Base-by-base conservation (phyloP, 345 rosid species). In the Bruguiera gymnorhiza region DNA sequence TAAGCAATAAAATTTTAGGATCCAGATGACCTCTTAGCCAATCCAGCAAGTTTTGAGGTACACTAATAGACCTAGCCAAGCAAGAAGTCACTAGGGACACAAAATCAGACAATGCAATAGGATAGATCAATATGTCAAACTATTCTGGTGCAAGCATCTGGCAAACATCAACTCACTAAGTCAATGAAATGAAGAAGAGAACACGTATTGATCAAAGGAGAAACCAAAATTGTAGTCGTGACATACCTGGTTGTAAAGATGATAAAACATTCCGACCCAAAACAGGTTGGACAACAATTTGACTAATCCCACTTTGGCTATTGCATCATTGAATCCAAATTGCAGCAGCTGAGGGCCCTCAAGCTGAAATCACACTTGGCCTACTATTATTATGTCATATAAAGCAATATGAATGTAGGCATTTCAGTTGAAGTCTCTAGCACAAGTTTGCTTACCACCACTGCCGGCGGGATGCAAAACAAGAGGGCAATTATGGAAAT, bases 181-280 rank as follows among this genome's bases (percentile, higher is more conserved):
- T 24, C 30, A 7, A 55, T 55, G 60, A 21, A 21, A 55, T 8
- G 30, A 10, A 3, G 11, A 27, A 0, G 10, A 9, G 29, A 55
- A 55, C 4, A 23, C 16, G 4, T 55, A 13, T 55, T 0, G 24
- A 55, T 55, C 2, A 11, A 61, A 29, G 39, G 32, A 53, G 11
- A 36, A 1, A 16, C 60, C 3, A 6, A 6, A 62, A 46, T n/a
- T 36, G 36, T 24, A 37, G 18, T 36, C 13, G 3, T 52, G 26
- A 51, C 6, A 11, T 71, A 83, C 83, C 83, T 83, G 86, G 60
- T 84, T 84, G 78, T 84, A 84, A 24, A 84, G 79, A 75, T 84
- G 87, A 73, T 84, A 84, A 60, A 84, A 81, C 87, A 81, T 79
- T 76, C 87, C 87, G 8, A 81, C 75, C 85, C 83, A 79, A n/a